Evolutionary conservation across 2,329 filamentous ascomycete species (phyloP), one percentile per base, ranked within the genome.

Genomic region (Lecanicillium sp.): DNA sequence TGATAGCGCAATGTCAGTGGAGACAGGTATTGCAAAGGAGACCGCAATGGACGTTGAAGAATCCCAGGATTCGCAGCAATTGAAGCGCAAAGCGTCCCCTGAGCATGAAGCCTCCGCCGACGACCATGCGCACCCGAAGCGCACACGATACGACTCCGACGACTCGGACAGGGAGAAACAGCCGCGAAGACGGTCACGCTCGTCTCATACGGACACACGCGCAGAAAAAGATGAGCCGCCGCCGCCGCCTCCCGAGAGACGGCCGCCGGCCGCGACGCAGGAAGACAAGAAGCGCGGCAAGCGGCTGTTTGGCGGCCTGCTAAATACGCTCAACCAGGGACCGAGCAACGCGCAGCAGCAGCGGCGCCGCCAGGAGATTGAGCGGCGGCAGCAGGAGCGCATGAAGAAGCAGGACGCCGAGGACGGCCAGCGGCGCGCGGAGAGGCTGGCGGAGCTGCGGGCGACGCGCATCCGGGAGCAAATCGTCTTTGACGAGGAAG

Each of bases 201-300:
- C 20, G 7, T 45, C 30, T 4, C 38, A 17, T 30, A 29, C 5
- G 14, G 14, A 14, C 10, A 29, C 15, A n/a, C 29, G 21, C 33
- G 11, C 12, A 38, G 35, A 15, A 3, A 2, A 11, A 4, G 46
- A 42, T 9, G 39, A 35, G 11, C 23, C 32, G 19, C 32, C 6
- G 14, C 10, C 26, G 40, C 12, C n/a, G n/a, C 14, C 4, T 2
- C 19, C 36, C 4, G 44, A 40, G 15, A 15, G 44, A 12, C 49
- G 38, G 2, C 29, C 36, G 4, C 24, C 37, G 12, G 24, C 55
- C 7, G 62, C 60, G 32, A 60, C 58, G 6, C 64, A 82, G 49
- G 86, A 94, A 59, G 91, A 97, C 62, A 88, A 84, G 65, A 89
- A 87, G 62, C 84, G 91, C 30, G 87, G 87, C 19, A 85, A 87